Conservation (phyloP, 2,329 filamentous ascomycete genomes). For the Diaporthe humulicola region DNA sequence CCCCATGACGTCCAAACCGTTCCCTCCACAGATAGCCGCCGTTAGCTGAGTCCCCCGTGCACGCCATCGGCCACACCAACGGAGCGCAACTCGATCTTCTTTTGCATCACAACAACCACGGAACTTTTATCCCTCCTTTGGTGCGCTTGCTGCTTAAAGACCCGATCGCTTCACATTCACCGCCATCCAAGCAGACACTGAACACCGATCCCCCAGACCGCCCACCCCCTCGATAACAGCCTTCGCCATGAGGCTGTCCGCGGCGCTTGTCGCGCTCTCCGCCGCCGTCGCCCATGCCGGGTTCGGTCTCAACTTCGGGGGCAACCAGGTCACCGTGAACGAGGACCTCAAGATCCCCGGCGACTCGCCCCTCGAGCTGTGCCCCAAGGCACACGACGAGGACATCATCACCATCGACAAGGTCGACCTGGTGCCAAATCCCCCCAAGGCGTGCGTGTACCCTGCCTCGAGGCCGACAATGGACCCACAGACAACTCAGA, state of each 20-base stretch:
- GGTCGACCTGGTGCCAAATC: slow-evolving; percentile 88
- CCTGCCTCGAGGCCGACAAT: neutral
- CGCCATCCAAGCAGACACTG: neutral
- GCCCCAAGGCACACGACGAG: slow-evolving; percentile 72
- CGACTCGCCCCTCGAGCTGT: slow-evolving; percentile 87
- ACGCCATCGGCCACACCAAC: slow-evolving; percentile 4
- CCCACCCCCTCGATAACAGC: neutral
- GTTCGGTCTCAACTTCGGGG: slow-evolving; percentile 60
- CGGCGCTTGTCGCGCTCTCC: slow-evolving; percentile 60
- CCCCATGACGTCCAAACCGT: slow-evolving; percentile 35
- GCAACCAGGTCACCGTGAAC: slow-evolving; percentile 61
- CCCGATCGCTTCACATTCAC: neutral
- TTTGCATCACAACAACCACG: neutral
- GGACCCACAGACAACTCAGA: slow-evolving; percentile 7
- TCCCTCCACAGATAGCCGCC: slow-evolving; percentile 35
- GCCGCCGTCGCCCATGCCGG: slow-evolving; percentile 59
- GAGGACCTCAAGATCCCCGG: slow-evolving; percentile 79
- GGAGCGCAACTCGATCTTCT: neutral
- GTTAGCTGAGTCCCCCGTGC: slow-evolving; percentile 12
- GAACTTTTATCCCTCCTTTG: neutral
- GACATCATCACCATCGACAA: slow-evolving; percentile 83
- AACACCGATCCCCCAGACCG: neutral
- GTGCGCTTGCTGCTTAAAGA: neutral
- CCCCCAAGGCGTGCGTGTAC: slow-evolving; percentile 81
- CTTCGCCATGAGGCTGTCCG: slow-evolving; percentile 56